Percentiles rank a stretch among this genome's conserved stretches.
These are phyloP conservation scores for Epithemia pelagica DNA, from an alignment of 108 stramenopile species.

Conservation along the genomic window DNA sequence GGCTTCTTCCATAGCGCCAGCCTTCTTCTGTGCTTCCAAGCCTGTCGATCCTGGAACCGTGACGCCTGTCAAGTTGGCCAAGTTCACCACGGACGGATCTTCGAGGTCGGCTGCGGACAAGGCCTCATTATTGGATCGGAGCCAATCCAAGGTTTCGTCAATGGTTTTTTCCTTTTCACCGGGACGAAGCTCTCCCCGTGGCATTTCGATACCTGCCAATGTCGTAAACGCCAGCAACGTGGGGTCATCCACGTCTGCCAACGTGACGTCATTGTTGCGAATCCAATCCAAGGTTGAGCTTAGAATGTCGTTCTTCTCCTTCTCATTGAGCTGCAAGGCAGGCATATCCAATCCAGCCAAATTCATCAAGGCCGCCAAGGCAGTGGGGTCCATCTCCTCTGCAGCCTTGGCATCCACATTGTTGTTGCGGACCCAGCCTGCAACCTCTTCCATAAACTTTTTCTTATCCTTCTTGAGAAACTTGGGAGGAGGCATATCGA, in stretches of 20 bases:
- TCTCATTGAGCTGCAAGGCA: neutral
- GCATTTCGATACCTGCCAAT: slow-evolving; percentile 8
- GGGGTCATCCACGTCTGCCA: slow-evolving; percentile 13
- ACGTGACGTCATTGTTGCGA: slow-evolving; percentile 14
- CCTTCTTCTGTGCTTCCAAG: slow-evolving; percentile 2
- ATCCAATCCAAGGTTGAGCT: slow-evolving; percentile 8
- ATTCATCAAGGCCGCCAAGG: slow-evolving; percentile 7
- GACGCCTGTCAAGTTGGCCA: slow-evolving; percentile 4
- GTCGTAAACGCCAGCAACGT: slow-evolving; percentile 5
- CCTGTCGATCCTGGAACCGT: neutral
- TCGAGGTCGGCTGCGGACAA: slow-evolving; percentile 1
- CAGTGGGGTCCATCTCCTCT: neutral
- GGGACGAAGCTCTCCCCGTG: neutral
- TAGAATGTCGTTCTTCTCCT: neutral
- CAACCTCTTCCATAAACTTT: slow-evolving; percentile 3
- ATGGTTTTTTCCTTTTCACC: slow-evolving; percentile 4
- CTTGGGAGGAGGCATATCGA: slow-evolving; percentile 1
- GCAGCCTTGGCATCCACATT: neutral
- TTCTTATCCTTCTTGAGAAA: slow-evolving; percentile 3
- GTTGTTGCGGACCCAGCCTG: neutral
- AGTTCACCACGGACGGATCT: slow-evolving; percentile 5
- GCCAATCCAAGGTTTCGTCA: slow-evolving; percentile 18
- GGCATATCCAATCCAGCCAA: slow-evolving; percentile 4
- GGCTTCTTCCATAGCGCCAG: slow-evolving; percentile 5
- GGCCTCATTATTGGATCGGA: slow-evolving; percentile 13